Evolutionary conservation across 768 basidiomycete genomes (phyloP).

Genomic region (Holtermannia corniformis): DNA sequence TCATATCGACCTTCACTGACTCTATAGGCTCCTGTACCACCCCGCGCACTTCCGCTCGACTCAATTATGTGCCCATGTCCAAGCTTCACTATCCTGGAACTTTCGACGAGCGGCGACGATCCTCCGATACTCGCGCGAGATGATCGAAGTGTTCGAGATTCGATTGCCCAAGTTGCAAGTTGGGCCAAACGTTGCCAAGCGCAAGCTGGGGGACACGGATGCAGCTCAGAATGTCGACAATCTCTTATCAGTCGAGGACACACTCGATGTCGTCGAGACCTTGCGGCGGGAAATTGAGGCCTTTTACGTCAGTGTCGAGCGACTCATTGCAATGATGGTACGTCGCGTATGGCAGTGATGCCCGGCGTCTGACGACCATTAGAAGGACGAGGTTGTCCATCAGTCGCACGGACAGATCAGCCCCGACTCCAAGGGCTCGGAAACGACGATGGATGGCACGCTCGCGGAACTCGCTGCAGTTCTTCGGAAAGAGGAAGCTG

Average conservation of each 20-base stretch:
- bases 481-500: neutral
- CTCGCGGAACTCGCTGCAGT: neutral
- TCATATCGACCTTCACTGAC: neutral
- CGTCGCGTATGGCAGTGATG: neutral
- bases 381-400: neutral
- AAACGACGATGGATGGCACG: neutral
- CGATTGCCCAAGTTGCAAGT: slow-evolving; percentile 33
- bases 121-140: slow-evolving; percentile 4
- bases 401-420: neutral
- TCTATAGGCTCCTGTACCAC: slow-evolving; percentile 13
- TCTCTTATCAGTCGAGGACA: neutral
- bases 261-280: neutral
- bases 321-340: slow-evolving; percentile 3
- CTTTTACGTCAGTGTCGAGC: slow-evolving; percentile 3
- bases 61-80: slow-evolving; percentile 14
- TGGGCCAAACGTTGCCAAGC: slow-evolving; percentile 27
- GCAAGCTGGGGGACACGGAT: slow-evolving; percentile 19
- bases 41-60: slow-evolving; percentile 7
- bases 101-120: neutral
- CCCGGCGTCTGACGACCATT: no score
- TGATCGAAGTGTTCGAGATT: slow-evolving; percentile 16
- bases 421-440: no score
- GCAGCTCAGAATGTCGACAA: neutral
- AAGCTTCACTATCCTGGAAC: neutral
- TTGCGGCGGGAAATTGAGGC: slow-evolving; percentile 7